phyloP scores from a whole-genome alignment of 2,329 filamentous ascomycete genomes.

The Mycocentrospora acerina region DNA sequence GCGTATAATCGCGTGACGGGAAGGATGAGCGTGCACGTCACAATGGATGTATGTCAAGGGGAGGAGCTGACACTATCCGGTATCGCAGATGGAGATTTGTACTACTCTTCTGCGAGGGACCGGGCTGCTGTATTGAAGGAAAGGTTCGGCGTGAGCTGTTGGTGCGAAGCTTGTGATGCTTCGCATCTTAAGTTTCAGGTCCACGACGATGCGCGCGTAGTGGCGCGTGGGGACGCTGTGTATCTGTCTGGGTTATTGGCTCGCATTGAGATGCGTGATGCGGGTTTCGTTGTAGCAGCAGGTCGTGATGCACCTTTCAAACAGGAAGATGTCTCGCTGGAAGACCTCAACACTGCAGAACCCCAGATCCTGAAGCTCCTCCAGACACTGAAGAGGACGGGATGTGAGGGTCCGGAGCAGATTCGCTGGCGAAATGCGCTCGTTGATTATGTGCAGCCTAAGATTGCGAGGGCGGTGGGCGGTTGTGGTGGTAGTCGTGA shows the following conservation, averaged over 20 bases:
- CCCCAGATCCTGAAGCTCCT: slow-evolving; percentile 2
- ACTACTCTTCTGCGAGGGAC: slow-evolving; percentile 7
- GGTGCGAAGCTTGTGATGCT: slow-evolving; percentile 11
- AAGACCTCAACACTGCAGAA: slow-evolving; percentile 1
- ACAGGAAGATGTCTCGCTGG: too few species aligned
- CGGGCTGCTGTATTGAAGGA: slow-evolving; percentile 1
- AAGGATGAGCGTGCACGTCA: slow-evolving; percentile 14
- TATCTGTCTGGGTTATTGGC: slow-evolving; percentile 1
- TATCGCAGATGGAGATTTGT: slow-evolving; percentile 4
- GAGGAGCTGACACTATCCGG: slow-evolving; percentile 11
- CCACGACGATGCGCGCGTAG: slow-evolving; percentile 7
- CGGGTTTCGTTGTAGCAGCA: too few species aligned
- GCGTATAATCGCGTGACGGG: slow-evolving; percentile 5
- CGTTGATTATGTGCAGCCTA: slow-evolving; percentile 10
- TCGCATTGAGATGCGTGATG: too few species aligned
- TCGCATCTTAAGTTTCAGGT: not conserved
- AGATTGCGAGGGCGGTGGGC: not conserved
- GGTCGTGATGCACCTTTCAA: too few species aligned
- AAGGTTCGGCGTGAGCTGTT: slow-evolving; percentile 8
- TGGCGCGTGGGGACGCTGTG: slow-evolving; percentile 2
- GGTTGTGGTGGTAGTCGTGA: not conserved
- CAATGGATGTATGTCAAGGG: slow-evolving; percentile 1
- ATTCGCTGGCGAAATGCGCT: slow-evolving; percentile 16
- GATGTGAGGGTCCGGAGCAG: slow-evolving; percentile 5
- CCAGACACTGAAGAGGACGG: slow-evolving; percentile 4